Evolutionary conservation across 2,329 filamentous ascomycete genomes (phyloP).

Genomic region (Cercospora sojina): DNA sequence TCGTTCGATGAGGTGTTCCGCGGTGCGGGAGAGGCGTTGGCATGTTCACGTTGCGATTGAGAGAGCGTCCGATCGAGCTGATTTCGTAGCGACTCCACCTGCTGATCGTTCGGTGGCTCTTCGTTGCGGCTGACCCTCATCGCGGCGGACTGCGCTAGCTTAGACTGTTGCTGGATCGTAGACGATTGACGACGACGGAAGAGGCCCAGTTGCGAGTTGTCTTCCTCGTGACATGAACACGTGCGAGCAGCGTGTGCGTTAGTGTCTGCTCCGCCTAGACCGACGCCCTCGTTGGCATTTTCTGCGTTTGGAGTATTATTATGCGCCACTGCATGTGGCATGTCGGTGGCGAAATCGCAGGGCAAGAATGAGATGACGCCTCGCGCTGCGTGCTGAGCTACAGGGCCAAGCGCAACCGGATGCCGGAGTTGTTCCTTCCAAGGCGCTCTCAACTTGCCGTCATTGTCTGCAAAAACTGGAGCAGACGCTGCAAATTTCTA

Average conservation of each 20-base stretch:
- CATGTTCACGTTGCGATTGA: slow-evolving; percentile 13
- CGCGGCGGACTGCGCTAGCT: slow-evolving; percentile 31
- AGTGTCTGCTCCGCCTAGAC: slow-evolving; percentile 4
- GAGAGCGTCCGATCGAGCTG: slow-evolving; percentile 35
- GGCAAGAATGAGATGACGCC: background rate
- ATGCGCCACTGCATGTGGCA: slow-evolving; percentile 8
- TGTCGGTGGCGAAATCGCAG: background rate
- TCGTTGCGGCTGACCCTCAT: slow-evolving; percentile 32
- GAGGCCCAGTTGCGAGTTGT: slow-evolving; percentile 33
- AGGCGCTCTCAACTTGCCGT: background rate
- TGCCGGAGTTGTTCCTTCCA: background rate
- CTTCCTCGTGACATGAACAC: slow-evolving; percentile 34
- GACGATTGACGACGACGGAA: slow-evolving; percentile 37
- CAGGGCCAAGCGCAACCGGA: slow-evolving; percentile 1
- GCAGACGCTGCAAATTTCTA: background rate
- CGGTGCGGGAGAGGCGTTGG: slow-evolving; percentile 4
- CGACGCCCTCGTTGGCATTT: slow-evolving; percentile 7
- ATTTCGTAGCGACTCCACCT: slow-evolving; percentile 35
- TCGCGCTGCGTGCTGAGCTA: background rate
- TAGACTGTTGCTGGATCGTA: slow-evolving; percentile 28
- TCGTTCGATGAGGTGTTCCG: slow-evolving; percentile 11
- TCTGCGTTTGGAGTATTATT: background rate
- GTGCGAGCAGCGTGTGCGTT: slow-evolving; percentile 34
- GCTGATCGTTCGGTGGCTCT: slow-evolving; percentile 26
- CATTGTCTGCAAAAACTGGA: slow-evolving; percentile 3